Evolutionary conservation across 371 early-diverging fungal species (phyloP), one percentile per base, ranked within the genome.

Genomic region (Phascolomyces articulosus): DNA sequence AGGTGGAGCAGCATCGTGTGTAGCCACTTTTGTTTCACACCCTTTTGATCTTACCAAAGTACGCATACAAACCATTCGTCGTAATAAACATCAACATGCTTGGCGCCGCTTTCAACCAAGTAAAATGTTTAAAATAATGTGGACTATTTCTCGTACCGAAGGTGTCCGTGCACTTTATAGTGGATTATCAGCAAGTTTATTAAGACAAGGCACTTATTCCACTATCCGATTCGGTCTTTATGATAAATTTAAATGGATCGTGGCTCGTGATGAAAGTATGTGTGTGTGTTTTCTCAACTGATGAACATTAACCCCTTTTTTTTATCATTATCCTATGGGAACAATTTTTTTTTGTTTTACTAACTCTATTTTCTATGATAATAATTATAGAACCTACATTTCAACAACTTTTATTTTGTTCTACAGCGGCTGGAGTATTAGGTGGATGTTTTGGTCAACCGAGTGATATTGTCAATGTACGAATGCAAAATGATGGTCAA

Each of bases 31-130:
- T 56, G 84, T 85, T 44, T 90, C 91, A 1, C 91, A 92, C 53
- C 93, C 93, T 0, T 85, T 92, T 58, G 93, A 93, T 70, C 80
- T 90, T 47, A 79, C 90, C 58, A 91, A 92, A 70, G 90, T 92
- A 27, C 83, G 93, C 24, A 65, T 92, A 48, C 93, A 93, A 69
- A 92, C 90, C 16, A 56, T 78, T 16, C 65, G 67, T 34, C 34
- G 34, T 34, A 34, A 34, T 41, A 73, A 73, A 44, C 62, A 48
- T 62, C 28, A 53, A 41, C 38, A 51, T 63, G 38, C 18, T 49
- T 3, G 83, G 77, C 55, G 67, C 60, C 60, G 67, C 27, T 67
- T 75, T 26, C 64, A 66, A 60, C 72, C 75, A 16, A 51, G 70
- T 18, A 67, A 75, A 7, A 74, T 85, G 74, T 72, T 86, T 4